Evolutionary conservation across 257 asterid genomes (phyloP).

Genomic region (Salvia rosmarinus): DNA sequence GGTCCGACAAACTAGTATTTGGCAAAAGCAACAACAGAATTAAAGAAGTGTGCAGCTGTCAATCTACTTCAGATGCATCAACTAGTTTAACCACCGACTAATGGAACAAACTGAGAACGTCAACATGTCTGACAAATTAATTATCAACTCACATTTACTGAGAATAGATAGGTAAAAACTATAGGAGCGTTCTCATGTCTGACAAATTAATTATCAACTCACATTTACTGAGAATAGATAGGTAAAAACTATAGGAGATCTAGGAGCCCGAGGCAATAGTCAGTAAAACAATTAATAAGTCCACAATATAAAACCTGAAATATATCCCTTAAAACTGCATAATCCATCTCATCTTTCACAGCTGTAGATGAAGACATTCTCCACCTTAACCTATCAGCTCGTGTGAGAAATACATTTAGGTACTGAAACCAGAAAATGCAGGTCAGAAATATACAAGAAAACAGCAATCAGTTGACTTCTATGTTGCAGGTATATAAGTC

Average conservation of each 20-base stretch:
- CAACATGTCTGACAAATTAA: conserved; percentile 19
- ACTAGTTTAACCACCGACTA: conserved; percentile 25
- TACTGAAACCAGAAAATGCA: conserved; percentile 65
- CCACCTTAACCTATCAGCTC: conserved; percentile 93
- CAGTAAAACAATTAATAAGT: conserved; percentile 26
- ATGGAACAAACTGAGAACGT: conserved; percentile 18
- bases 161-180: not conserved
- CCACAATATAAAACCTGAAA: conserved; percentile 63
- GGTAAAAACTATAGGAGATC: not conserved
- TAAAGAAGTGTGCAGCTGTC: not conserved
- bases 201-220: too few species aligned
- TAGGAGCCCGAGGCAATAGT: not conserved
- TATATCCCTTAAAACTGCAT: conserved; percentile 59
- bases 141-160: conserved; percentile 6
- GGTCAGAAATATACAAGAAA: conserved; percentile 30
- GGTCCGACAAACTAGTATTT: not conserved
- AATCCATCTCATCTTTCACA: conserved; percentile 52
- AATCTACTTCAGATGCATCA: conserved; percentile 15
- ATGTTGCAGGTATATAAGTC: not conserved
- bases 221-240: conserved; percentile 1
- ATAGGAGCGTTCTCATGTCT: too few species aligned
- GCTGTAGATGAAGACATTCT: conserved; percentile 58
- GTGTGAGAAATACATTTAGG: conserved; percentile 81
- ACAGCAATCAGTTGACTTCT: not conserved
- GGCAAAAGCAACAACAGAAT: not conserved